Base-by-base conservation (phyloP, 805 yeast species). In the Saccharomyces jurei region DNA sequence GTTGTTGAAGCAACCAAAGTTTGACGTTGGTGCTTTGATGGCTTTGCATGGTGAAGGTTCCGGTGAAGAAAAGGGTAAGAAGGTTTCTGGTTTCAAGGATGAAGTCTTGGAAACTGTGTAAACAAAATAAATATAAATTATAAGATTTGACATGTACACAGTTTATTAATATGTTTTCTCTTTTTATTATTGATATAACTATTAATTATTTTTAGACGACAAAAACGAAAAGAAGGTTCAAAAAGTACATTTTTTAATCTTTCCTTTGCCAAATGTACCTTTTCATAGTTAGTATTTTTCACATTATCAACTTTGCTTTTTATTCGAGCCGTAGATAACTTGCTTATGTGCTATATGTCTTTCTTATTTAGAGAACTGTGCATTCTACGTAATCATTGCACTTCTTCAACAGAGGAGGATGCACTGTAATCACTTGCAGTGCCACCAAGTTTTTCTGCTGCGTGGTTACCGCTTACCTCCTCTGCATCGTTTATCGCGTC, bases 1-100 rank as follows among this genome's bases (percentile, higher is more conserved):
- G 84, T 84, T 91, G 76, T 88, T 92, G 79, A 91, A 92, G 82
- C 95, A 87, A 81, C 97, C 98, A 77, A 91, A 91, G 82, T 89
- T 91, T 83, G 98, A 91, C 79, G 84, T 92, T 72, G 97, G 97
- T 79, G 80, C 95, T 73, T 85, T 91, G 75, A 80, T 91, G 76
- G 86, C 97, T 73, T 86, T 92, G 74, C 98, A 91, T 83, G 97
- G 98, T 79, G 98, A 91, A 82, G 79, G 84, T 65, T 74, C 89
- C 64, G 79, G 84, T 74, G 96, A 90, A 77, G 96, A 92, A 78
- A 88, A 95, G 76, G 97, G 96, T 79, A 90, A 91, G 86, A 90
- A 90, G 79, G 91, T 91, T 72, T 74, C 84, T 66, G 96, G 94
- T 77, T 91, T 89, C 94, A 90, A 91, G 84, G 98, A 91, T 77